Conservation (phyloP, 2,329 filamentous ascomycete species). For the Alternaria tenuissima region DNA sequence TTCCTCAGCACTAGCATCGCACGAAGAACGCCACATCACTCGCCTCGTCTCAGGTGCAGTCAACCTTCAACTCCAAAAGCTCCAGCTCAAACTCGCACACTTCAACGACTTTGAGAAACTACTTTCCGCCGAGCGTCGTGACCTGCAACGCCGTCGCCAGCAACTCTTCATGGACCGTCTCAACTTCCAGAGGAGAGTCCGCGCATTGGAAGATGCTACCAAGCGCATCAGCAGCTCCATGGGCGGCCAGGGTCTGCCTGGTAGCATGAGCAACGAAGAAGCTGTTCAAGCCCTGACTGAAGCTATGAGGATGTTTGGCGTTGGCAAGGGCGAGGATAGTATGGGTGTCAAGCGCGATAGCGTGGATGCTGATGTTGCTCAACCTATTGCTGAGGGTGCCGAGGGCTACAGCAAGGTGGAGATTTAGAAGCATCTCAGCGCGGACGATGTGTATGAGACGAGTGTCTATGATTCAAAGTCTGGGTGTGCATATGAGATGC, state of each 20-base stretch:
- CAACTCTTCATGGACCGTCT: conserved; percentile 93
- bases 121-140: conserved; percentile 87
- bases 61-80: conserved; percentile 93
- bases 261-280: conserved; percentile 44
- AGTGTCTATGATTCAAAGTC: background rate
- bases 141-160: conserved; percentile 89
- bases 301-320: conserved; percentile 45
- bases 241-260: conserved; percentile 43
- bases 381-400: conserved; percentile 42
- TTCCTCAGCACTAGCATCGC: conserved; percentile 85
- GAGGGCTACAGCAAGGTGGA: conserved; percentile 48
- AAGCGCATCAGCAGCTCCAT: conserved; percentile 53
- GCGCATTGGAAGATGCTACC: conserved; percentile 81
- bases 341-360: conserved; percentile 44
- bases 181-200: conserved; percentile 85
- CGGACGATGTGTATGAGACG: background rate
- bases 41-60: conserved; percentile 90
- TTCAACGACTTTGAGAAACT: conserved; percentile 96
- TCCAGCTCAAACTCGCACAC: conserved; percentile 93
- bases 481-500: background rate
- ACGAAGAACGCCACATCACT: conserved; percentile 97
- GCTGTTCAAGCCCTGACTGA: conserved; percentile 46
- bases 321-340: conserved; percentile 49
- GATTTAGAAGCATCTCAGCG: conserved; percentile 31
- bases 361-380: conserved; percentile 34